Evolutionary conservation across 2,329 filamentous ascomycete genomes (phyloP).

Genomic region (Calonectria montana): DNA sequence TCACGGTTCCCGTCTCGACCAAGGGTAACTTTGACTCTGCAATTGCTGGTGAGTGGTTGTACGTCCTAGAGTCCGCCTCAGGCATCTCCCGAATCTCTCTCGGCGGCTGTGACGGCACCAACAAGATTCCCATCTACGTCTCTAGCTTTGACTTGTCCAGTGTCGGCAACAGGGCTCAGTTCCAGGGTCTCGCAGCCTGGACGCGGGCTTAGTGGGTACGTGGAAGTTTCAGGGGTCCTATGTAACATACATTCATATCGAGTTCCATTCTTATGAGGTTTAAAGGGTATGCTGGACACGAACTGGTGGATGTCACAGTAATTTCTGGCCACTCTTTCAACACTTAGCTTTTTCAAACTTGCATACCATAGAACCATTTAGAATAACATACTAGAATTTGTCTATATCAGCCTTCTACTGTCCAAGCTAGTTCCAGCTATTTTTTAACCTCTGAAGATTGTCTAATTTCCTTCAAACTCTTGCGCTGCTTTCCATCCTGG

Average conservation of each 20-base stretch:
- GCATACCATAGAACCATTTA: background rate
- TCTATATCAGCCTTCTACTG: background rate
- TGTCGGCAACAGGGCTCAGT: background rate
- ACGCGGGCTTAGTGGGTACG: background rate
- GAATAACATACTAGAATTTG: background rate
- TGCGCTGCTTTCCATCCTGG: constrained; percentile 61
- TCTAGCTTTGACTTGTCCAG: background rate
- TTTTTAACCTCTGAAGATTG: background rate
- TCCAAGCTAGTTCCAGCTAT: background rate
- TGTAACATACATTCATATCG: background rate
- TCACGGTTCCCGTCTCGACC: background rate
- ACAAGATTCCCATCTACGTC: background rate
- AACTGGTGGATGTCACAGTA: background rate
- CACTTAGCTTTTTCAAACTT: background rate
- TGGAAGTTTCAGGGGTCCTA: too few species aligned
- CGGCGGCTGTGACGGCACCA: background rate
- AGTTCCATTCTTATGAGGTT: background rate
- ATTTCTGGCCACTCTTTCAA: background rate
- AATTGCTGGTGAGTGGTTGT: background rate
- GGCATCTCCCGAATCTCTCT: background rate
- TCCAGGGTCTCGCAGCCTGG: constrained; percentile 2
- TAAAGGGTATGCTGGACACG: background rate
- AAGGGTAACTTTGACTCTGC: background rate
- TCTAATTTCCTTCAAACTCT: constrained; percentile 51
- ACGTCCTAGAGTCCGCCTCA: background rate